phyloP scores from a whole-genome alignment of 2,329 filamentous ascomycete species.

The Stachybotrys chlorohalonatus region DNA sequence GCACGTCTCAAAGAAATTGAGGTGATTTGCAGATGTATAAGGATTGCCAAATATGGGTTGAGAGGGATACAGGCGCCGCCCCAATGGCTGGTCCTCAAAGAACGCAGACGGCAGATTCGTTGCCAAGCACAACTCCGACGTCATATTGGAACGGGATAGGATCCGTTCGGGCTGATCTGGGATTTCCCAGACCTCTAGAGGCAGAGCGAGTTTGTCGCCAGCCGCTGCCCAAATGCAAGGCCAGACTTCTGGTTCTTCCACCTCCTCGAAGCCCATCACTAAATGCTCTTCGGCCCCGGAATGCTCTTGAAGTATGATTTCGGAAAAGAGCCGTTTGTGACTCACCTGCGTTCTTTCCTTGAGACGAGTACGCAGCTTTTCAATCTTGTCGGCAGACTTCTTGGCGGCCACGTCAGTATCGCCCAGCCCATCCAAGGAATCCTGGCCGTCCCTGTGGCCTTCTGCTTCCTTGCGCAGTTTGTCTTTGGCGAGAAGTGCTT shows the following conservation, averaged over 20 bases:
- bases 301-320: background rate
- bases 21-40: background rate
- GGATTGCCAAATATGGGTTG: background rate
- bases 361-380: constrained; percentile 46
- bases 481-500: constrained; percentile 51
- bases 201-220: background rate
- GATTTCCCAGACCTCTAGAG: background rate
- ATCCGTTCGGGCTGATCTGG: background rate
- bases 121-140: too few species aligned
- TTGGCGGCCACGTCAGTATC: constrained; percentile 24
- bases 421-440: constrained; percentile 22
- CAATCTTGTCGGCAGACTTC: constrained; percentile 43
- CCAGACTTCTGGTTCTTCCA: background rate
- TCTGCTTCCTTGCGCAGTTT: constrained; percentile 47
- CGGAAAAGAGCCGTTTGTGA: constrained; percentile 4
- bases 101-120: too few species aligned
- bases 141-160: too few species aligned
- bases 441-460: constrained; percentile 32
- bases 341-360: constrained; percentile 52
- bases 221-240: background rate
- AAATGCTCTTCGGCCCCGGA: background rate
- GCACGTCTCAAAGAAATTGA: background rate
- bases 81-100: too few species aligned
- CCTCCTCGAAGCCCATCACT: background rate
- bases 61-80: background rate